Evolutionary conservation across 2,329 filamentous ascomycete genomes (phyloP).

Genomic region (Paracamarosporium sp.): DNA sequence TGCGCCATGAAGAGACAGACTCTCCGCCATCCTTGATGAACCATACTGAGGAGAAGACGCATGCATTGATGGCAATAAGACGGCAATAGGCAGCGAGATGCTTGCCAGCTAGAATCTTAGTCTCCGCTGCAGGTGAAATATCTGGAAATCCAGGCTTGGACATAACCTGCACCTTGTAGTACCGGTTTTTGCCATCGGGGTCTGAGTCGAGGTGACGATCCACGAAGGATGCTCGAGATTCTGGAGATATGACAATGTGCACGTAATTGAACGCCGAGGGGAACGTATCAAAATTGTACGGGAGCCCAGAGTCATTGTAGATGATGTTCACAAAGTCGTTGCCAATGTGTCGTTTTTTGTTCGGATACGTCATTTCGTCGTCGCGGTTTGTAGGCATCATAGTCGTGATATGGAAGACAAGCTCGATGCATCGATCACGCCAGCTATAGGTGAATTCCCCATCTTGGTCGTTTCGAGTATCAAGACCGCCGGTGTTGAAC

Average conservation of each 20-base stretch:
- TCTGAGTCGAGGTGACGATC: slow-evolving; percentile 56
- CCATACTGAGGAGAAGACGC: slow-evolving; percentile 94
- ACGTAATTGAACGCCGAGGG: slow-evolving; percentile 96
- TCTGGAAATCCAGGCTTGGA: slow-evolving; percentile 89
- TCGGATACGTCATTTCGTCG: slow-evolving; percentile 72
- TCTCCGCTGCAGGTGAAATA: slow-evolving; percentile 86
- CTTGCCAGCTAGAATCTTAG: slow-evolving; percentile 85
- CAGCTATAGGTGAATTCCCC: slow-evolving; percentile 91
- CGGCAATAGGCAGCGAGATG: slow-evolving; percentile 86
- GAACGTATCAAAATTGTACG: slow-evolving; percentile 90
- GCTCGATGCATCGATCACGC: slow-evolving; percentile 92
- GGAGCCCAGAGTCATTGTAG: slow-evolving; percentile 93
- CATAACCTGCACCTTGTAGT: slow-evolving; percentile 90
- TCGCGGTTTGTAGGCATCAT: slow-evolving; percentile 94
- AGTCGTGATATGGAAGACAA: slow-evolving; percentile 94
- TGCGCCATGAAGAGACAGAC: slow-evolving; percentile 88
- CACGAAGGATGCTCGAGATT: slow-evolving; percentile 78
- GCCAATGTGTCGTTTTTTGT: slow-evolving; percentile 94
- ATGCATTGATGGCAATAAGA: slow-evolving; percentile 88
- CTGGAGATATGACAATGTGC: slow-evolving; percentile 93
- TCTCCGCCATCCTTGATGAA: slow-evolving; percentile 77
- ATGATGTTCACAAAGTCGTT: slow-evolving; percentile 99
- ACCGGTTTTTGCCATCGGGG: slow-evolving; percentile 57
- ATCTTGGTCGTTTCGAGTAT: slow-evolving; percentile 77
- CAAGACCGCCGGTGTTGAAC: slow-evolving; percentile 93